Percentiles rank a stretch among this genome's conserved stretches.
These are phyloP conservation scores for Casuarina equisetifolia DNA, from an alignment of 306 rosid species.

Conservation along the genomic window DNA sequence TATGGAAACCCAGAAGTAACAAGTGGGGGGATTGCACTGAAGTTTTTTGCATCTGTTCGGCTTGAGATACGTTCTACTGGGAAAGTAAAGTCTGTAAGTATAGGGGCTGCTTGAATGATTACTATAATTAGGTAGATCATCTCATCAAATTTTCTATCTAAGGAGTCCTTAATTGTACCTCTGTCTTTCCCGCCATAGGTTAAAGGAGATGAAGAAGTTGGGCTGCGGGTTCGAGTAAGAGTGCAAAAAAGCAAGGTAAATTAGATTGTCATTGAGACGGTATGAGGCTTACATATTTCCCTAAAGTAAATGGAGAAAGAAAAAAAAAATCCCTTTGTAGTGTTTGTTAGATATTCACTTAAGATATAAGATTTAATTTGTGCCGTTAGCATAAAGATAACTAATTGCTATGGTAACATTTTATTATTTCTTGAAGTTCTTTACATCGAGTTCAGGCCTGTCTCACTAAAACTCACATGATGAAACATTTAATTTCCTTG, in stretches of 20 bases:
- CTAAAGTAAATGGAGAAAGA: background rate
- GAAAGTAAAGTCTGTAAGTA: conserved; percentile 98
- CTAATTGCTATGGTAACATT: background rate
- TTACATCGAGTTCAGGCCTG: background rate
- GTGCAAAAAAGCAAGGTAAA: conserved; percentile 97
- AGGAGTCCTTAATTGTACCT: conserved; percentile 25
- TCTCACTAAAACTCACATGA: background rate
- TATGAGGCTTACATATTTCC: background rate
- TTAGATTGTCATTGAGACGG: conserved; percentile 8
- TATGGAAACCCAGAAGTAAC: conserved; percentile 99
- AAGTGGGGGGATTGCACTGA: conserved; percentile 97
- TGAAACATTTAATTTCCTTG: background rate
- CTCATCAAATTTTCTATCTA: conserved; percentile 16
- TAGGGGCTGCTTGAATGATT: conserved; percentile 26
- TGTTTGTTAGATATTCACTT: conserved; percentile 19
- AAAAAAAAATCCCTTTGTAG: conserved; percentile 1
- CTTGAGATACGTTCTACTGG: conserved; percentile 92
- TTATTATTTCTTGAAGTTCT: background rate
- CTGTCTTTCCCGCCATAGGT: conserved; percentile 45
- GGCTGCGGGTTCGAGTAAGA: conserved; percentile 86
- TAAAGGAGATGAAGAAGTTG: conserved; percentile 98
- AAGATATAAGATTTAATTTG: conserved; percentile 11
- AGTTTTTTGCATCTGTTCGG: conserved; percentile 96
- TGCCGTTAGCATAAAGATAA: background rate
- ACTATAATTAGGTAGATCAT: conserved; percentile 9